phyloP scores from a whole-genome alignment of 202 grass and related monocot genomes.

The Elaeis oleifera region DNA sequence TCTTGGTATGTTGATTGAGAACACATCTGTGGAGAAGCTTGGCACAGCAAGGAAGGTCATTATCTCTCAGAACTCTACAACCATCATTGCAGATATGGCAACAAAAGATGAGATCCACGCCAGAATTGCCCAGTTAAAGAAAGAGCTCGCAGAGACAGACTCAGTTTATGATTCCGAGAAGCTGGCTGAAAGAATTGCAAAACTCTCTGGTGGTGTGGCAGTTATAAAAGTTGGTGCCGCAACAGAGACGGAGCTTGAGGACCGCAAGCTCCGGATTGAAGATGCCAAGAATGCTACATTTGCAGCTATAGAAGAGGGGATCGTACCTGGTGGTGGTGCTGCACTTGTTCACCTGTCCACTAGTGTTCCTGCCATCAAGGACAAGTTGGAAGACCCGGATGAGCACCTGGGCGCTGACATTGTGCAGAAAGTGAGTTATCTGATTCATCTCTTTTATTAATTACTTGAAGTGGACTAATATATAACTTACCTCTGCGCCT shows the following conservation, averaged over 20 bases:
- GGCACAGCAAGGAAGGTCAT: constrained; percentile 15
- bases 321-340: constrained; percentile 17
- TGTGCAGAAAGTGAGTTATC: constrained; percentile 6
- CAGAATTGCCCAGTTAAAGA: constrained; percentile 18
- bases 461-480: too few species aligned
- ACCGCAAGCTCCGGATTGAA: constrained; percentile 15
- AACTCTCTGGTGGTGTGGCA: constrained; percentile 18
- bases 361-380: constrained; percentile 7
- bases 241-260: constrained; percentile 19
- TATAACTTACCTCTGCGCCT: too few species aligned
- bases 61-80: constrained; percentile 12
- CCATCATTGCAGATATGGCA: constrained; percentile 14
- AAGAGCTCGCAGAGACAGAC: constrained; percentile 15
- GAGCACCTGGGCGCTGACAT: constrained; percentile 18
- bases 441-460: too few species aligned
- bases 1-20: constrained; percentile 8
- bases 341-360: constrained; percentile 10
- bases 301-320: constrained; percentile 20
- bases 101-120: constrained; percentile 27
- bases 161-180: constrained; percentile 24
- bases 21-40: constrained; percentile 3
- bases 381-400: constrained; percentile 11
- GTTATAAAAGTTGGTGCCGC: constrained; percentile 24
- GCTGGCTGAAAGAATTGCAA: constrained; percentile 20
- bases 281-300: constrained; percentile 25